These are phyloP conservation scores for Eleusine indica DNA, from an alignment of 176 grass and related monocot genomes.

Conservation along the genomic window DNA sequence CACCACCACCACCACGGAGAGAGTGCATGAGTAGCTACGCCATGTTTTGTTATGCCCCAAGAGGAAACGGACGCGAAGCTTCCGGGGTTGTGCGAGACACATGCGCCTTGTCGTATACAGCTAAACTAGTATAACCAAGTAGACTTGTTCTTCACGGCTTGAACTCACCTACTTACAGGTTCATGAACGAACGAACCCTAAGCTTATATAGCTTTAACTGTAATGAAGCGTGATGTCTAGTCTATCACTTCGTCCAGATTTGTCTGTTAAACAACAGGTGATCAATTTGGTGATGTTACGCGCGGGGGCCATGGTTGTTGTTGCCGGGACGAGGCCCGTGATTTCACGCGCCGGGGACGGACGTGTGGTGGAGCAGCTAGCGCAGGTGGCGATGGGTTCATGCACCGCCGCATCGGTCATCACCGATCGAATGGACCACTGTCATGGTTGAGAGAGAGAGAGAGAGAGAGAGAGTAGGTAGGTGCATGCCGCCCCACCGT, in stretches of 20 bases:
- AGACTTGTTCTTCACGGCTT: neutral
- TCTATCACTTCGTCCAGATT: slow-evolving; percentile 24
- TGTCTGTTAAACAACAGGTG: neutral
- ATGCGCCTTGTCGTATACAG: slow-evolving; percentile 45
- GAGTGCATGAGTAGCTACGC: neutral
- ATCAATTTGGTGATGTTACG: neutral
- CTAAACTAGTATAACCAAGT: neutral
- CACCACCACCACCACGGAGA: neutral
- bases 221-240: neutral
- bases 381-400: slow-evolving; percentile 17
- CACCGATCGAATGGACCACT: neutral
- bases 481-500: slow-evolving; percentile 1
- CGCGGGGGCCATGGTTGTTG: neutral
- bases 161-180: neutral
- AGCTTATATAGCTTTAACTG: neutral
- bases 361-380: neutral
- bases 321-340: neutral
- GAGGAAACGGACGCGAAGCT: slow-evolving; percentile 47
- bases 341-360: neutral
- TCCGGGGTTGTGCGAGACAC: slow-evolving; percentile 46
- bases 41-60: neutral
- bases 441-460: no score
- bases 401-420: slow-evolving; percentile 8
- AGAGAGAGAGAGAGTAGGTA: neutral
- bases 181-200: slow-evolving; percentile 1